Base-by-base conservation (phyloP, 225 moss, liverwort and hornwort species). In the Neckera pumila region DNA sequence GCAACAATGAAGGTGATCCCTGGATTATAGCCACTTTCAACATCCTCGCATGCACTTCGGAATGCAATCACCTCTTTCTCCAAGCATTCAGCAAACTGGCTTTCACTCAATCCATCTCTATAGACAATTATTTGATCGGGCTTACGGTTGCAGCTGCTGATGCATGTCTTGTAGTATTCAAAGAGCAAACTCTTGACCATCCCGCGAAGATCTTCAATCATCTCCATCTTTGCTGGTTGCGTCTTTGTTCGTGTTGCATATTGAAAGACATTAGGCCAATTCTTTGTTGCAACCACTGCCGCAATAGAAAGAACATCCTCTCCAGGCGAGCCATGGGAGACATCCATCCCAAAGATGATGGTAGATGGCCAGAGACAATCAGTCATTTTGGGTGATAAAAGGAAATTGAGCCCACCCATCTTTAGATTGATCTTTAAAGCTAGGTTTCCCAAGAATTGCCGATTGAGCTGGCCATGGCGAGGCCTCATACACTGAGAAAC, bases 351-450 rank as follows among this genome's bases (percentile, higher is more conserved):
- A 65, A 98, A 98, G 33, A 98, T 95, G 86, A 95, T 92, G 49
- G 98, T 98, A 21, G 98, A 90, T 34, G 80, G 88, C 25, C 80
- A 90, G 17, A 93, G 80, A 58, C 58, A 69, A 8, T 63, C 43
- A 5, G 92, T 92, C 91, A 92, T 86, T 25, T 60, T 58, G 74
- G 66, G 71, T 64, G 78, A 33, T 64, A 94, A 73, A 17, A 88
- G 93, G 40, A 91, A 94, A 77, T 94, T 94, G 70, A 89, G 90
- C 21, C 94, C 93, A 57, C 94, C 92, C 90, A 94, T 86, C 95
- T 98, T 98, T 22, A 96, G 74, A 77, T 98, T 98, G 77, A 96
- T 98, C 84, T 98, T 96, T 30, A 98, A 82, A 12, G 98, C 96
- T 34, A 98, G 90, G 65, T 98, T 98, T 9, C 96, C 96, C 47